Evolutionary conservation across 148 eudicot genomes (phyloP).

Genomic region (Polygonum maritimum): DNA sequence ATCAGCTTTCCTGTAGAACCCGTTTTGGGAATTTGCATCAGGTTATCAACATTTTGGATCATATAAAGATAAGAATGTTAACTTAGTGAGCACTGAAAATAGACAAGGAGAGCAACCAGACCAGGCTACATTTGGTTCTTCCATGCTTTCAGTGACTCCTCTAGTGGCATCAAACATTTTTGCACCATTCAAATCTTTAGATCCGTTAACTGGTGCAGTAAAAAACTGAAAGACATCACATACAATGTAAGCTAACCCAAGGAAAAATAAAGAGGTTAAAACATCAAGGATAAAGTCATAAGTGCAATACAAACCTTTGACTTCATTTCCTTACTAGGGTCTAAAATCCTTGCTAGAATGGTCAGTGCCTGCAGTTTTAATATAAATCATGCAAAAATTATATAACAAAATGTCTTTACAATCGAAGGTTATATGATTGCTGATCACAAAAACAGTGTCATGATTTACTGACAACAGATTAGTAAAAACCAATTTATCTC

Average conservation of each 20-base stretch:
- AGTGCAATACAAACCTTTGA: conserved; percentile 38
- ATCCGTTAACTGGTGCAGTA: conserved; percentile 51
- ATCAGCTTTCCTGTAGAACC: conserved; percentile 28
- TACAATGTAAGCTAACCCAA: neutral
- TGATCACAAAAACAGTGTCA: neutral
- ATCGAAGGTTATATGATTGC: neutral
- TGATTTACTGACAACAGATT: neutral
- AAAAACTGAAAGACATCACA: conserved; percentile 38
- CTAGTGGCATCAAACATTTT: conserved; percentile 12
- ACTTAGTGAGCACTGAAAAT: neutral
- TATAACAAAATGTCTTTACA: neutral
- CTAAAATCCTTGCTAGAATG: conserved; percentile 66
- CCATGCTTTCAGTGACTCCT: neutral
- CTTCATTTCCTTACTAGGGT: conserved; percentile 64
- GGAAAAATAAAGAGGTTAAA: neutral
- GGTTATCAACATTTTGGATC: neutral
- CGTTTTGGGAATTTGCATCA: neutral
- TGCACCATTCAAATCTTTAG: conserved; percentile 22
- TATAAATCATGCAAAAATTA: conserved; percentile 6
- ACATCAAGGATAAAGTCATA: neutral
- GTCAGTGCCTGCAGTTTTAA: conserved; percentile 46
- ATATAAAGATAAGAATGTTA: neutral
- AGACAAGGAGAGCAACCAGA: conserved; percentile 10
- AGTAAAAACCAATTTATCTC: neutral
- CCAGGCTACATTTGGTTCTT: conserved; percentile 26